Base-by-base conservation (phyloP, 305 asterid species). In the Fraxinus ornus region DNA sequence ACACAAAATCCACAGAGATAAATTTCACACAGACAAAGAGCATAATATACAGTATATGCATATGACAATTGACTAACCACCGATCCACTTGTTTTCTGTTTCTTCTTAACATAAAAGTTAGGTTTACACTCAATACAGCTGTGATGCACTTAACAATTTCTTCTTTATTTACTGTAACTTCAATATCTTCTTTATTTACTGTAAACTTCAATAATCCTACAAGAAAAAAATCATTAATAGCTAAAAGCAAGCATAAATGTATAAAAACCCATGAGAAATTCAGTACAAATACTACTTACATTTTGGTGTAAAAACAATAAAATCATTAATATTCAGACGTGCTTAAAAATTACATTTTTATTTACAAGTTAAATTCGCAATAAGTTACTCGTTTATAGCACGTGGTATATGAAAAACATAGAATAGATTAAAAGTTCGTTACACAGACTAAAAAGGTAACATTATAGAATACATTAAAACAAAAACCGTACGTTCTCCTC, bases 121-220 rank as follows among this genome's bases (percentile, higher is more conserved):
- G n/a, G n/a, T n/a, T n/a, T 13, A 32, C 17, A 24, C 7, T 60
- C 75, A 83, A 24, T 26, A 81, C 78, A 86, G 82, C 82, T 86
- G 79, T 75, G 12, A 13, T 37, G 78, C 78, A 84, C 75, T 84
- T 81, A 76, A 81, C 76, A 75, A 19, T 77, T 80, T 36, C n/a
- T n/a, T n/a, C n/a, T n/a, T n/a, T n/a, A n/a, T n/a, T n/a, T n/a
- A n/a, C n/a, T n/a, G n/a, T n/a, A n/a, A n/a, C n/a, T n/a, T n/a
- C n/a, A n/a, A n/a, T n/a, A n/a, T n/a, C 19, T 36, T 78, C 37
- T 35, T n/a, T n/a, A n/a, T 64, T 70, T 77, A 44, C 30, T 44
- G 33, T n/a, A 39, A 13, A 12, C 19, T 28, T 60, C 41, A 76
- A 44, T 41, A n/a, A 44, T 76, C 64, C 15, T 8, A 44, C 12